Evolutionary conservation across 1,284 basidiomycete genomes (phyloP).

Genomic region (Ustilago lituana): DNA sequence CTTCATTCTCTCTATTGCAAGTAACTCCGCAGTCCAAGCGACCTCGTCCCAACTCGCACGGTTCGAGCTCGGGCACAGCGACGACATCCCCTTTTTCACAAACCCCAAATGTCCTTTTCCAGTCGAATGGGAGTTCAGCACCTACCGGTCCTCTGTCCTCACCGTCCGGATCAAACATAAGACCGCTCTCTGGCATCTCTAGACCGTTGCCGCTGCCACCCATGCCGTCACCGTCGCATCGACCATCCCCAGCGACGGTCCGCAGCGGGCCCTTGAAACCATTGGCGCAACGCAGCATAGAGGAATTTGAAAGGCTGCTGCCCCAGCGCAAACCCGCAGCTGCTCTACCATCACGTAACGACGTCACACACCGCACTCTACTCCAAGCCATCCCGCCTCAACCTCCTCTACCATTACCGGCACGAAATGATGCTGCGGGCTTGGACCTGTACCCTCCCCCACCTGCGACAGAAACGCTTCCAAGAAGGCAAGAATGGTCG

Average conservation of each 20-base stretch:
- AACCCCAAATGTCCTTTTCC: not conserved
- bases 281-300: slow-evolving; percentile 27
- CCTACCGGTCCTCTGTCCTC: slow-evolving; percentile 8
- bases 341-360: not conserved
- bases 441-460: not conserved
- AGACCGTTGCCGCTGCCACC: slow-evolving; percentile 19
- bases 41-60: slow-evolving; percentile 1
- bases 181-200: slow-evolving; percentile 33
- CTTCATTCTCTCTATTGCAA: slow-evolving; percentile 5
- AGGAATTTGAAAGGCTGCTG: slow-evolving; percentile 27
- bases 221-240: slow-evolving; percentile 24
- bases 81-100: slow-evolving; percentile 10
- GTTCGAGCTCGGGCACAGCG: slow-evolving; percentile 1
- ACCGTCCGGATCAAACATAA: slow-evolving; percentile 9
- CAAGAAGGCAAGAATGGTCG: slow-evolving; percentile 4
- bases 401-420: slow-evolving; percentile 3
- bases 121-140: slow-evolving; percentile 6
- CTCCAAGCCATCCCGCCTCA: slow-evolving; percentile 29
- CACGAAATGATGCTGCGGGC: not conserved
- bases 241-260: not conserved
- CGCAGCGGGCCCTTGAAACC: slow-evolving; percentile 16
- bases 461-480: slow-evolving; percentile 7
- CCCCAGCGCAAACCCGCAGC: slow-evolving; percentile 5
- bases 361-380: slow-evolving; percentile 11
- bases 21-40: slow-evolving; percentile 28